These are phyloP conservation scores for Marasmius oreades DNA, from an alignment of 1,284 basidiomycete genomes.

Conservation along the genomic window DNA sequence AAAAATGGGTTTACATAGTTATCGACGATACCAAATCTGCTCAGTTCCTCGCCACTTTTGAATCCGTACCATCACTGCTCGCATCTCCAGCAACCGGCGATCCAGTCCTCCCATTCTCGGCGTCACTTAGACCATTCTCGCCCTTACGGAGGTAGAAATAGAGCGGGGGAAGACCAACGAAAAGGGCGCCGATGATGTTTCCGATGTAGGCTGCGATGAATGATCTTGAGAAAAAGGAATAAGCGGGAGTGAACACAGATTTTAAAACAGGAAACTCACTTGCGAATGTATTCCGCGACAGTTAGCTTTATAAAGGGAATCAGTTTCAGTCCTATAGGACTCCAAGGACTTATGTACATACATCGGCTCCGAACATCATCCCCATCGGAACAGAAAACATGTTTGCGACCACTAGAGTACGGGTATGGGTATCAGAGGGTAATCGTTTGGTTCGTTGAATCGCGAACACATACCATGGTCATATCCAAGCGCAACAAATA, in stretches of 20 bases:
- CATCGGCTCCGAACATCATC: constrained; percentile 70
- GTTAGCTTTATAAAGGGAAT: constrained; percentile 40
- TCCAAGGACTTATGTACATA: constrained; percentile 30
- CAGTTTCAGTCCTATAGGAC: constrained; percentile 4
- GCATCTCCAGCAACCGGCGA: background rate
- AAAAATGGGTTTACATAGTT: too few species aligned
- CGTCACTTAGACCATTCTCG: constrained; percentile 14
- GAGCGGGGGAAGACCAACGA: constrained; percentile 58
- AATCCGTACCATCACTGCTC: background rate
- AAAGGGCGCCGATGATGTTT: constrained; percentile 64
- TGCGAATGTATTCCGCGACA: constrained; percentile 60
- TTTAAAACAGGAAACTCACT: constrained; percentile 35
- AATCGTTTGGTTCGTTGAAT: too few species aligned
- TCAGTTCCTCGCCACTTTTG: too few species aligned
- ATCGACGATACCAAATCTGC: too few species aligned
- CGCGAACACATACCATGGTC: constrained; percentile 67
- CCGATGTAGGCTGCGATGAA: constrained; percentile 67
- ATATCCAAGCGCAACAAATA: constrained; percentile 69
- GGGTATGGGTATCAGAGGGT: constrained; percentile 1
- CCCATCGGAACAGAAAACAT: constrained; percentile 73
- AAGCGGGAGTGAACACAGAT: background rate
- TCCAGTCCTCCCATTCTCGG: background rate
- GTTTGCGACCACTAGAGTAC: constrained; percentile 54
- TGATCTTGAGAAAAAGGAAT: constrained; percentile 36
- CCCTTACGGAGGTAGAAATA: constrained; percentile 62